Evolutionary conservation across 2,329 filamentous ascomycete genomes (phyloP).

Genomic region (Fusarium goolgardi): DNA sequence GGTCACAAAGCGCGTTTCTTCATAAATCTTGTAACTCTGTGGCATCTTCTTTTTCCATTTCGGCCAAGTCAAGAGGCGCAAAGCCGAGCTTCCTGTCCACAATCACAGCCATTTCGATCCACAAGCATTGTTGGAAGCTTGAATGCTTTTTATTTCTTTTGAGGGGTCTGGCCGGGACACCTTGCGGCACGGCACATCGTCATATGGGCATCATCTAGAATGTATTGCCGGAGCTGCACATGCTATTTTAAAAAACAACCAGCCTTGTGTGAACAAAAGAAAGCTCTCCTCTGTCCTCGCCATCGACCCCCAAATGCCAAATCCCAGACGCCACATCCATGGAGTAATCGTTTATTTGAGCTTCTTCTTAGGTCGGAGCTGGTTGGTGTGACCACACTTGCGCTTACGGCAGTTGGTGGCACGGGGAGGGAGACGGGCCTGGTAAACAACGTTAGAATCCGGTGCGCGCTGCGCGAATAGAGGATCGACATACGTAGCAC

Average conservation of each 20-base stretch:
- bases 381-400: conserved; percentile 99
- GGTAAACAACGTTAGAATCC: conserved; percentile 5
- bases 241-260: conserved; percentile 57
- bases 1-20: background rate
- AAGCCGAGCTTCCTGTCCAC: background rate
- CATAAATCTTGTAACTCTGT: background rate
- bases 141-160: conserved; percentile 42
- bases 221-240: conserved; percentile 54
- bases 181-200: conserved; percentile 38
- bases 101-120: background rate
- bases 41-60: background rate
- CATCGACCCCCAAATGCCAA: conserved; percentile 55
- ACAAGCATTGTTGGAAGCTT: conserved; percentile 33
- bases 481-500: conserved; percentile 85
- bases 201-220: conserved; percentile 53
- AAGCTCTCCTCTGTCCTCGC: conserved; percentile 51
- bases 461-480: background rate
- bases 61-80: background rate
- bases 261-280: conserved; percentile 52
- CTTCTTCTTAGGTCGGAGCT: conserved; percentile 99
- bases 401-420: conserved; percentile 99
- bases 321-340: conserved; percentile 61
- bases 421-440: conserved; percentile 91
- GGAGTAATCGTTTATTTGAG: conserved; percentile 73
- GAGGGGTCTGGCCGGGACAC: conserved; percentile 34